These are phyloP conservation scores for Cylindrodendrum hubeiense DNA, from an alignment of 2,329 filamentous ascomycete genomes.

Conservation along the genomic window DNA sequence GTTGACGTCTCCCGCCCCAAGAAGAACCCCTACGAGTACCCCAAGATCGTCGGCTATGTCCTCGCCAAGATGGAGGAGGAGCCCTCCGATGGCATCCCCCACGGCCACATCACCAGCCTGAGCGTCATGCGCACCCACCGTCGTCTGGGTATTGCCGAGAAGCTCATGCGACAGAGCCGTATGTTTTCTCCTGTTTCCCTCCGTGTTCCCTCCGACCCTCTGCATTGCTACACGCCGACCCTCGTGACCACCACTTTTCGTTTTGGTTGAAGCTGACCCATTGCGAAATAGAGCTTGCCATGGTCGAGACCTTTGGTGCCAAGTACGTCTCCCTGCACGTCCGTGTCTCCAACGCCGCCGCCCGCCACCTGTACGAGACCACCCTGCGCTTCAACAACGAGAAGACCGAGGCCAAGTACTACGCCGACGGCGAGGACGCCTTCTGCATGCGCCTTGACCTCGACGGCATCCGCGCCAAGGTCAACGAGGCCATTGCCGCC, in stretches of 20 bases:
- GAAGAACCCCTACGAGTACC: conserved; percentile 86
- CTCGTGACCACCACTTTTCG: background rate
- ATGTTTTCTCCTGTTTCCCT: conserved; percentile 53
- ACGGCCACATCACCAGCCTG: conserved; percentile 96
- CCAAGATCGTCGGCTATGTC: conserved; percentile 99
- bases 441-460: conserved; percentile 94
- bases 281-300: conserved; percentile 80
- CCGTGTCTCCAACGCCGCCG: conserved; percentile 91
- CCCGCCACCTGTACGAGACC: conserved; percentile 91
- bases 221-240: background rate
- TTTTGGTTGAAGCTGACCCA: background rate
- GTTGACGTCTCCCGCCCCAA: conserved; percentile 88
- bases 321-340: conserved; percentile 97
- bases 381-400: conserved; percentile 91
- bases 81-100: conserved; percentile 87
- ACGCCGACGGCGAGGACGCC: conserved; percentile 97
- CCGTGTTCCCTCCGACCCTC: background rate
- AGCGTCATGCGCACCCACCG: conserved; percentile 97
- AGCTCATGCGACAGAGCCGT: conserved; percentile 97
- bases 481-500: conserved; percentile 51
- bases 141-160: conserved; percentile 91
- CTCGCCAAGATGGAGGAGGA: conserved; percentile 99
- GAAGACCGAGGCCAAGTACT: conserved; percentile 90
- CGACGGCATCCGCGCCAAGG: conserved; percentile 65
- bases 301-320: conserved; percentile 94